Evolutionary conservation across 768 basidiomycete genomes (phyloP).

Genomic region (Boletus patriciae): DNA sequence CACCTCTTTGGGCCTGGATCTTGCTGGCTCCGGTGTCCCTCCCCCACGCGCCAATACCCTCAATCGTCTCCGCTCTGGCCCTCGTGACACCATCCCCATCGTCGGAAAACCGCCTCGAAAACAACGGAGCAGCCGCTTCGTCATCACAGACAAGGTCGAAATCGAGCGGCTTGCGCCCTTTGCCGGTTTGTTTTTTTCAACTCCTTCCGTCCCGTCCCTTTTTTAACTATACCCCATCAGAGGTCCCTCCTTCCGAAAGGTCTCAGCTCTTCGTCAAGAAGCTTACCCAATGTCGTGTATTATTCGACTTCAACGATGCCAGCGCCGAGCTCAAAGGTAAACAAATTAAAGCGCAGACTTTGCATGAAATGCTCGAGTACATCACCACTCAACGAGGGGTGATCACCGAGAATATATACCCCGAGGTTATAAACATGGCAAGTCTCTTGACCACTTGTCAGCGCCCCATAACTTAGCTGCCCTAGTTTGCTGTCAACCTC

Average conservation of each 20-base stretch:
- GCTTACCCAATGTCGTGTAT: conserved; percentile 91
- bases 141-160: conserved; percentile 94
- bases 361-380: conserved; percentile 99
- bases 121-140: conserved; percentile 95
- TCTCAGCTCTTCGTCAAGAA: conserved; percentile 92
- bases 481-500: conserved; percentile 93
- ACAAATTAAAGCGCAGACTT: conserved; percentile 96
- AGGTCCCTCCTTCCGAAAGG: conserved; percentile 85
- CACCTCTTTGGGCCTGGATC: conserved; percentile 47
- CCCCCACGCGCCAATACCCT: conserved; percentile 70
- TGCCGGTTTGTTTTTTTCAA: conserved; percentile 49
- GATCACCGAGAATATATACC: conserved; percentile 96
- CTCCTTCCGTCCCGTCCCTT: conserved; percentile 9
- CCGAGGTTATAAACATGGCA: conserved; percentile 98
- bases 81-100: conserved; percentile 96
- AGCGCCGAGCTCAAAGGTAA: conserved; percentile 95
- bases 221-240: conserved; percentile 41
- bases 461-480: conserved; percentile 7
- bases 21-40: conserved; percentile 42
- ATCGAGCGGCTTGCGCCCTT: conserved; percentile 93
- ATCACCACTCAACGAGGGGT: conserved; percentile 96
- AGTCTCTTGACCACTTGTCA: conserved; percentile 27
- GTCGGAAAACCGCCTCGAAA: conserved; percentile 96
- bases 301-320: conserved; percentile 99
- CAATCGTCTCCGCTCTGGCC: conserved; percentile 74